phyloP scores from a whole-genome alignment of 169 alveolate genomes.

The Eimeria sp. region DNA sequence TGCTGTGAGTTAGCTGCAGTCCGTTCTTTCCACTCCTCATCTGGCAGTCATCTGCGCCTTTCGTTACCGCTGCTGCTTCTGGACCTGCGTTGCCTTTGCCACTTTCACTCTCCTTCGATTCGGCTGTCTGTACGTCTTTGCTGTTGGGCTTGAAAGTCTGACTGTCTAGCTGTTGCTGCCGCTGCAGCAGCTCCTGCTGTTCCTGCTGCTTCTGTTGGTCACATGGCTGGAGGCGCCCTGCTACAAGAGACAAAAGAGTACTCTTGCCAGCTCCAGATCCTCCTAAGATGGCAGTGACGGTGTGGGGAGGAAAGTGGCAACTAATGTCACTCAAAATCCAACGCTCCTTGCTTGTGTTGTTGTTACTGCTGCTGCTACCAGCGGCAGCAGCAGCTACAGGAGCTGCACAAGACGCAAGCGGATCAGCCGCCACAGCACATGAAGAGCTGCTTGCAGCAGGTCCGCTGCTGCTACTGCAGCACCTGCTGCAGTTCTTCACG shows the following conservation, averaged over 20 bases:
- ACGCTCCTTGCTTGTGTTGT: not conserved
- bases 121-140: not conserved
- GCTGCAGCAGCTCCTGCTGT: no score
- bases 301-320: constrained; percentile 40
- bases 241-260: constrained; percentile 92
- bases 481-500: not conserved
- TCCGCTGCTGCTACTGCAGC: not conserved
- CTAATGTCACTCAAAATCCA: constrained; percentile 40
- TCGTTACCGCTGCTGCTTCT: not conserved
- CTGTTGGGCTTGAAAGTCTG: no score
- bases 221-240: constrained; percentile 77
- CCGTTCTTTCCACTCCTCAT: not conserved
- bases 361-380: not conserved
- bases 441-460: not conserved
- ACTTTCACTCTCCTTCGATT: not conserved
- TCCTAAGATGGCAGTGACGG: constrained; percentile 87
- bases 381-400: not conserved
- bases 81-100: not conserved
- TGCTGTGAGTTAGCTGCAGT: not conserved
- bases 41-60: not conserved
- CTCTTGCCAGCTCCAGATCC: constrained; percentile 97
- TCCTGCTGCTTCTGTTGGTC: not conserved
- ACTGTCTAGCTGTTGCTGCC: no score
- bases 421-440: not conserved
- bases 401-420: not conserved